Conservation (phyloP, 2,329 filamentous ascomycete genomes). For the Ceratocystis ficicola region DNA sequence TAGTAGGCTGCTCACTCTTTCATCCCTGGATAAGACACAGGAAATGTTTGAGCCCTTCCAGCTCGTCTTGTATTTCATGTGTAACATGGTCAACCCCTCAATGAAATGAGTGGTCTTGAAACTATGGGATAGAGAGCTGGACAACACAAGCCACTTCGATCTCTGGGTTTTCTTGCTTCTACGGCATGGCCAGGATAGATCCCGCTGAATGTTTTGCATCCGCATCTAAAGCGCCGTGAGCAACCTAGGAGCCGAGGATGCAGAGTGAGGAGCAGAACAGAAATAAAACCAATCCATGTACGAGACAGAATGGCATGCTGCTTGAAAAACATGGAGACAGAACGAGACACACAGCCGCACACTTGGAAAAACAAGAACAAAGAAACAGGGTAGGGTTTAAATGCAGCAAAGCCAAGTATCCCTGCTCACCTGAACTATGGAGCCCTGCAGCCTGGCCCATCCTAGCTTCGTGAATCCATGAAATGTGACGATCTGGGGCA, state of each 20-base stretch:
- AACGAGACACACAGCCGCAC: not conserved
- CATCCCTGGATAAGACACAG: not conserved
- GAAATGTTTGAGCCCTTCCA: not conserved
- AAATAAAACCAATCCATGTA: not conserved
- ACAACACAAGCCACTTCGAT: not conserved
- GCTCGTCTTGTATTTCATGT: slow-evolving; percentile 1
- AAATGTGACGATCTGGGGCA: not conserved
- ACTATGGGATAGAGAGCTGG: not conserved
- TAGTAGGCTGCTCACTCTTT: not conserved
- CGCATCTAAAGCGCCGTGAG: not conserved
- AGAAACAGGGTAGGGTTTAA: not conserved
- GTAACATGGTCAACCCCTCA: not conserved
- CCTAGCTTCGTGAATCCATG: not conserved
- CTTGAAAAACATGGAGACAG: not conserved
- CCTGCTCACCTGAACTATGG: slow-evolving; percentile 15
- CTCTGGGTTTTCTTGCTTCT: too few relatives aligned
- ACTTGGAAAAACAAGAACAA: not conserved
- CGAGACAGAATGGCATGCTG: not conserved
- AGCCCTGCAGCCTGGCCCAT: not conserved
- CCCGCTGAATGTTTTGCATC: not conserved
- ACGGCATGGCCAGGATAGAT: not conserved
- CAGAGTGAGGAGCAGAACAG: not conserved
- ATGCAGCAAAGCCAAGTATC: not conserved
- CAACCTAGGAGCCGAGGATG: not conserved
- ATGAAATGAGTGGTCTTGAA: not conserved